Evolutionary conservation across 1,284 basidiomycete genomes (phyloP).

Genomic region (Xerocomus nothofagi): DNA sequence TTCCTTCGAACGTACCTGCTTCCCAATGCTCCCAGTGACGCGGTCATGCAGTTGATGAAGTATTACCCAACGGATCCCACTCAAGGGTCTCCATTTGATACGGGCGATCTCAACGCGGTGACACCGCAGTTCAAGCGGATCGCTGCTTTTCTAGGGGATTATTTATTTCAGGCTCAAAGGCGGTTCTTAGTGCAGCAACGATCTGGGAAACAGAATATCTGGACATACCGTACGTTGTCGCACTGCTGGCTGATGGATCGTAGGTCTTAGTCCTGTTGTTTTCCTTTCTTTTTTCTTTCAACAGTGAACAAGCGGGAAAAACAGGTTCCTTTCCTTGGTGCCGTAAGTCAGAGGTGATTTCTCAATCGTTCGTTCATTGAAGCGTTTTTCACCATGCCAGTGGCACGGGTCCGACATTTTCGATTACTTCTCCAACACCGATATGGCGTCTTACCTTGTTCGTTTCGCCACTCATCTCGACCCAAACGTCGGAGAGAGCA

Average conservation of each 20-base stretch:
- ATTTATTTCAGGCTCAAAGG: slow-evolving; percentile 54
- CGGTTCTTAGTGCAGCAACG: slow-evolving; percentile 40
- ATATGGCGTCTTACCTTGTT: slow-evolving; percentile 43
- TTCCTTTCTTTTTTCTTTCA: neutral
- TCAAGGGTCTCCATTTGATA: slow-evolving; percentile 53
- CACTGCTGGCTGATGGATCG: too few species aligned
- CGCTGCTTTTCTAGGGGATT: slow-evolving; percentile 52
- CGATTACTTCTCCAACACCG: slow-evolving; percentile 39
- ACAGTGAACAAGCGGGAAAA: slow-evolving; percentile 45
- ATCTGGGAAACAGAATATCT: neutral
- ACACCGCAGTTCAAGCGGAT: slow-evolving; percentile 55
- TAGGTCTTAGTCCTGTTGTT: too few species aligned
- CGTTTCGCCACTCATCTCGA: slow-evolving; percentile 45
- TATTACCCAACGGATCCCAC: slow-evolving; percentile 46
- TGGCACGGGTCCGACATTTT: slow-evolving; percentile 43
- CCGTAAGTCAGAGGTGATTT: slow-evolving; percentile 13
- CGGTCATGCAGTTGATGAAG: slow-evolving; percentile 29
- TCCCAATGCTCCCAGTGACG: slow-evolving; percentile 17
- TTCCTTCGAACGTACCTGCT: neutral
- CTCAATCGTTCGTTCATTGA: neutral
- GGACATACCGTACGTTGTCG: neutral
- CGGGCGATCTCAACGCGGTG: slow-evolving; percentile 44
- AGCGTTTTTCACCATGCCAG: slow-evolving; percentile 2
- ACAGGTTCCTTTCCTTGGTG: slow-evolving; percentile 42
- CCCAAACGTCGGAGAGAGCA: slow-evolving; percentile 42